Evolutionary conservation across 1,139 yeast genomes (phyloP), one percentile per base, ranked within the genome.

Genomic region (Scheffersomyces illinoinensis): DNA sequence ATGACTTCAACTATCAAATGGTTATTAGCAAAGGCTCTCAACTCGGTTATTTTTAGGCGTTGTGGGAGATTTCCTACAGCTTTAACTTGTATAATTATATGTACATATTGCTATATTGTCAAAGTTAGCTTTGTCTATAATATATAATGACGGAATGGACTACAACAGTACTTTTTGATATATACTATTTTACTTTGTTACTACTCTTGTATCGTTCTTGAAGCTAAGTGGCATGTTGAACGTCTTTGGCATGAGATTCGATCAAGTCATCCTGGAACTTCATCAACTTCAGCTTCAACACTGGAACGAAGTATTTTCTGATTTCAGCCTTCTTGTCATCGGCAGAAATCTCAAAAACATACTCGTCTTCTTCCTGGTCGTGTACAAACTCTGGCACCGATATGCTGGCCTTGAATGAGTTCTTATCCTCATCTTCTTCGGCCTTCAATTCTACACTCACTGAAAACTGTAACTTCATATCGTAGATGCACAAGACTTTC

Each of bases 401-500:
- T 51, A 88, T 72, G 17, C 79, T 77, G 20, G 66, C 67, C 48
- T 70, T 67, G 17, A 58, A 47, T 2, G 57, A 24, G 19, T 56
- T 53, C 17, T 64, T 64, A 21, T 65, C 63, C 17, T 65, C 65
- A 20, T 65, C 63, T 3, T 71, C 75, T 24, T 67, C 72, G 3
- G 65, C 70, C 23, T 64, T 68, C 17, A 64, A 66, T 6, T 68
- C 62, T 17, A 81, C 82, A 21, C 71, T 68, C 19, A 87, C 76
- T 19, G 76, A 66, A 61, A 89, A 80, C 62, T 76, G 79, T 54
- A 89, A 72, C 56, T 75, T 77, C 82, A 90, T 71, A 70, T 90
- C 96, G 67, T 84, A 89, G 58, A 89, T 87, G 68, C 95, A 89
- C 68, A 86, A 84, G 18, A 88, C 91, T 72, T 87, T 88, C 12